Evolutionary conservation across 2,329 filamentous ascomycete genomes (phyloP), one percentile per base, ranked within the genome.

Genomic region (Cercospora janseana): DNA sequence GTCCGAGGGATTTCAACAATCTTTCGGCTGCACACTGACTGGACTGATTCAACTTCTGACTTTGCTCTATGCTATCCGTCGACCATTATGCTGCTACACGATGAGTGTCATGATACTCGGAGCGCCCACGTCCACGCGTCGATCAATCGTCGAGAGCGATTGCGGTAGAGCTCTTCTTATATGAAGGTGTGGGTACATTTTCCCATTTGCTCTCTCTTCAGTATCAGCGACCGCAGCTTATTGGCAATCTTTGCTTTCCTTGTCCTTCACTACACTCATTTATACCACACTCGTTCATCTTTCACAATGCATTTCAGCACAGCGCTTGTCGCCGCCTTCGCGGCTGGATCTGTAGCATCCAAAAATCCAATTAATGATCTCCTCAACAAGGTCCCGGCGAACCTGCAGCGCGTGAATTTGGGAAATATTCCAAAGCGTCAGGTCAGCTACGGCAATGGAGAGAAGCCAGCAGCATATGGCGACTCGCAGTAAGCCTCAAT

Each of bases 251-350:
- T 38, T 21, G 16, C 8, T 24, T 18, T 29, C 13, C 13, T 28
- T 27, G 24, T 21, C 13, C 29, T 7, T 23, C 10, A 37, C 43
- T 27, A 21, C 20, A 13, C n/a, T 16, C 31, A 18, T 32, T 26
- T 20, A 35, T 13, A 2, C 5, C 32, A 38, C 44, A 28, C 31
- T 46, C 44, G 20, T 21, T 46, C 13, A 29, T 3, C 34, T n/a
- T 6, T 38, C 44, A 28, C 31, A 5, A 46, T 46, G 44, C 23
- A 46, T 8, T 46, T 46, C 44, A 37, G 31, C 31, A 15, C 31
- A 18, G 13, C 44, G 28, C 44, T 46, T 24, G 38, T 46, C 21
- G 31, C 31, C 44, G 44, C 44, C 21, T 23, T 46, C 31, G 44
- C 31, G n/a, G 27, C 44, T 18, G 44, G 44, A 13, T 31, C 31